Evolutionary conservation across 2,329 filamentous ascomycete genomes (phyloP).

Genomic region (Thelonectria rubi): DNA sequence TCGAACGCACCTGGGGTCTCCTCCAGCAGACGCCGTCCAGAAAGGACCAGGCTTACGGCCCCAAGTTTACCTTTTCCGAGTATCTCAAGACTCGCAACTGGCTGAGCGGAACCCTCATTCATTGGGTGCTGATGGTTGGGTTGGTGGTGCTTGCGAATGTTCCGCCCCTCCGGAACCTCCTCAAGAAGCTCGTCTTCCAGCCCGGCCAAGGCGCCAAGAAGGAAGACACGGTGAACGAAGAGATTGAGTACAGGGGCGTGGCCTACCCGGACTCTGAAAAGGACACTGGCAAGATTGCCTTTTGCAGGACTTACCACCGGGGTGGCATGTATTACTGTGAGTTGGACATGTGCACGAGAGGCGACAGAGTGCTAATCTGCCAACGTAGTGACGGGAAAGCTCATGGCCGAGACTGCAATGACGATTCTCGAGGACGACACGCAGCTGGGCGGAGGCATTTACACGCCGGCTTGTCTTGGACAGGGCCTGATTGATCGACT

Average conservation of each 20-base stretch:
- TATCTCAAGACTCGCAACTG: conserved; percentile 61
- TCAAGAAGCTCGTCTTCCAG: conserved; percentile 56
- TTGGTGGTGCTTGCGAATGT: conserved; percentile 55
- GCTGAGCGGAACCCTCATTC: conserved; percentile 59
- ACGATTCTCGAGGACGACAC: conserved; percentile 71
- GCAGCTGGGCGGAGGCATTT: conserved; percentile 70
- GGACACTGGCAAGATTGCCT: conserved; percentile 58
- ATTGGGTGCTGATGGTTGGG: conserved; percentile 58
- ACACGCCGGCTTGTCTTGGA: conserved; percentile 77
- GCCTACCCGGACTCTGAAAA: conserved; percentile 67
- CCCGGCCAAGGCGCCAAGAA: conserved; percentile 64
- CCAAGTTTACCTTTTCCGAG: conserved; percentile 68
- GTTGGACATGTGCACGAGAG: conserved; percentile 40
- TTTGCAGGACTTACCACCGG: conserved; percentile 62
- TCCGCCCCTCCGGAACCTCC: conserved; percentile 56
- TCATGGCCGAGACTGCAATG: conserved; percentile 70
- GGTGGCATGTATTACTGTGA: conserved; percentile 73
- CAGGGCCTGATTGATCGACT: conserved; percentile 72
- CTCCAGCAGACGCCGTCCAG: conserved; percentile 56
- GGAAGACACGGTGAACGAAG: conserved; percentile 65
- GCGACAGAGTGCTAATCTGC: conserved; percentile 14
- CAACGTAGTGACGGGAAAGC: conserved; percentile 68
- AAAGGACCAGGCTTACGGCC: conserved; percentile 63
- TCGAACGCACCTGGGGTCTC: conserved; percentile 72
- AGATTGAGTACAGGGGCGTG: conserved; percentile 70